phyloP scores from a whole-genome alignment of 176 grass and related monocot genomes.

The Melocanna baccifera region DNA sequence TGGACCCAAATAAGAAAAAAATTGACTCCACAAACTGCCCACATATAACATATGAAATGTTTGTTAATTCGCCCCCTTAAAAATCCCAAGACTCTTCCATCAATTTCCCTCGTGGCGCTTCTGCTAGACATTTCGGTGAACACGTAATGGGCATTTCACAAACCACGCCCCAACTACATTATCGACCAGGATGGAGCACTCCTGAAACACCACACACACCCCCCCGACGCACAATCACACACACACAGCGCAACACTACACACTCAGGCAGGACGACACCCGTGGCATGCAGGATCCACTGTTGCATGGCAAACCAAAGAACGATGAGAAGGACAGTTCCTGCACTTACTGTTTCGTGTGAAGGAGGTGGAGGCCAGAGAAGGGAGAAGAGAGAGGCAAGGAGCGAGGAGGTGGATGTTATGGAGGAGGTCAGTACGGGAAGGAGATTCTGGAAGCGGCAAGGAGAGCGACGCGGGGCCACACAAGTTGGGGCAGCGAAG shows the following conservation, averaged over 20 bases:
- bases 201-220: too few species aligned
- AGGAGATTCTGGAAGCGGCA: background rate
- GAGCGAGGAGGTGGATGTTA: background rate
- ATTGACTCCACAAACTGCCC: too few species aligned
- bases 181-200: background rate
- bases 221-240: too few species aligned
- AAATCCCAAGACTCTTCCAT: background rate
- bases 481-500: background rate
- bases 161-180: background rate
- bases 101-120: background rate
- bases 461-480: slow-evolving; percentile 13
- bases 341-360: background rate
- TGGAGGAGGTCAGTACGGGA: background rate
- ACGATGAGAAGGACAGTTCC: background rate
- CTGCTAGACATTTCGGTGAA: background rate
- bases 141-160: background rate
- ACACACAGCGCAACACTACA: background rate
- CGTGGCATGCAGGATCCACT: background rate
- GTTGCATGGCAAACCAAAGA: background rate
- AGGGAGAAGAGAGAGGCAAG: background rate
- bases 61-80: background rate
- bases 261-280: background rate
- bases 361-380: background rate
- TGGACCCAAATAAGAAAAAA: too few species aligned
- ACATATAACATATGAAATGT: too few species aligned